These are phyloP conservation scores for Candida tammaniensis DNA, from an alignment of 805 yeast species.

Conservation along the genomic window DNA sequence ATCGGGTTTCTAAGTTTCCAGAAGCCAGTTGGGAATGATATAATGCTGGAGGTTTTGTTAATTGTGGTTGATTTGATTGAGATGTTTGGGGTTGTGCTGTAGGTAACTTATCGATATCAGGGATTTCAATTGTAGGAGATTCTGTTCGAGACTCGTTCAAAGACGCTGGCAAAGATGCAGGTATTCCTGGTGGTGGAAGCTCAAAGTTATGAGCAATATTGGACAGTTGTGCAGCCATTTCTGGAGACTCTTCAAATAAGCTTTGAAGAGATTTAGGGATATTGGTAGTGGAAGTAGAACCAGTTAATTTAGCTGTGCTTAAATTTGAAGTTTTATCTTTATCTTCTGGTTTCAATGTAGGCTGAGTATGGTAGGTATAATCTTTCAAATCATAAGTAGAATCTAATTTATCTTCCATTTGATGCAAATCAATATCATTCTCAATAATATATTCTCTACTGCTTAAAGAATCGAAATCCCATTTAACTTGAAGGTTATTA, in stretches of 20 bases:
- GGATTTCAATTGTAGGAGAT: constrained; percentile 68
- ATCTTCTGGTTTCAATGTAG: constrained; percentile 19
- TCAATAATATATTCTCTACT: constrained; percentile 71
- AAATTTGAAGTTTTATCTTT: neutral
- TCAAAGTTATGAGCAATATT: constrained; percentile 10
- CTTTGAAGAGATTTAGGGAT: constrained; percentile 74
- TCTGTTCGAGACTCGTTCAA: constrained; percentile 35
- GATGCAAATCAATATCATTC: constrained; percentile 52
- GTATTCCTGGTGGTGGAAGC: constrained; percentile 12
- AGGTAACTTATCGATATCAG: constrained; percentile 52
- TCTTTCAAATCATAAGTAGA: constrained; percentile 12
- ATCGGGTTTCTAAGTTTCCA: constrained; percentile 30
- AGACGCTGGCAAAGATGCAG: neutral
- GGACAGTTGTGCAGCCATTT: constrained; percentile 7
- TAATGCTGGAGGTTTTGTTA: constrained; percentile 42
- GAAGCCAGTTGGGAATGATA: constrained; percentile 45
- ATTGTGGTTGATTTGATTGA: constrained; percentile 20
- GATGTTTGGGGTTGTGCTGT: constrained; percentile 1
- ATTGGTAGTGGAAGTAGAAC: constrained; percentile 23
- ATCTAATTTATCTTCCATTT: constrained; percentile 27
- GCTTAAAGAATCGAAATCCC: constrained; percentile 88
- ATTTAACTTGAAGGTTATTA: constrained; percentile 49
- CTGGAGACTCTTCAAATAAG: constrained; percentile 56
- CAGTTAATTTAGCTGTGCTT: neutral
- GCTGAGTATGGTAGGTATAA: constrained; percentile 24